These are phyloP conservation scores for Salvia miltiorrhiza DNA, from an alignment of 257 asterid genomes.

Conservation along the genomic window DNA sequence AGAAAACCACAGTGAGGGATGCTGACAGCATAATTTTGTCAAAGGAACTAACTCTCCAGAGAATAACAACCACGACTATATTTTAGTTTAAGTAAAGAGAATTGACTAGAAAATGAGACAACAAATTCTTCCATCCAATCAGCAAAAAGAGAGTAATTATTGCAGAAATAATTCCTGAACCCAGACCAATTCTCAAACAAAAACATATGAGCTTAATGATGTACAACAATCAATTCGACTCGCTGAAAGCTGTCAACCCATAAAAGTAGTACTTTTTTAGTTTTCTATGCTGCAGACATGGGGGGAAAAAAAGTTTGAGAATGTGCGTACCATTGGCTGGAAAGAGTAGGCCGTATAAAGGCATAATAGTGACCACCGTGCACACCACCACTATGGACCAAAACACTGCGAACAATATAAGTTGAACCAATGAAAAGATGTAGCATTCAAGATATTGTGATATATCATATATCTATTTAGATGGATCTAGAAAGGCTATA, in stretches of 20 bases:
- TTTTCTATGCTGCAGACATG: constrained; percentile 3
- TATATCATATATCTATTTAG: constrained; percentile 2
- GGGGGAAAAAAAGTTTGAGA: constrained; percentile 13
- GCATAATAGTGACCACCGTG: constrained; percentile 53
- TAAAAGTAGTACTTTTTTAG: neutral
- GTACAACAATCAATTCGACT: constrained; percentile 3
- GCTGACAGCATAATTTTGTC: neutral
- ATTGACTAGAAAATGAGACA: constrained; percentile 6
- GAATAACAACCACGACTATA: constrained; percentile 1
- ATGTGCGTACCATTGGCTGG: constrained; percentile 42
- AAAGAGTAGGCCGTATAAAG: constrained; percentile 44
- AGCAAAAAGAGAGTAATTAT: constrained; percentile 2
- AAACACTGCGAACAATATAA: constrained; percentile 37
- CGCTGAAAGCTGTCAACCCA: constrained; percentile 13
- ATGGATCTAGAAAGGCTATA: constrained; percentile 2
- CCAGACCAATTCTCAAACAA: neutral
- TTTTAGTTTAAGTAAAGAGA: neutral
- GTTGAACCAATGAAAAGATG: constrained; percentile 1
- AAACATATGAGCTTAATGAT: neutral
- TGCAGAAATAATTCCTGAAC: constrained; percentile 11
- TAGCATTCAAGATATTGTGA: constrained; percentile 11
- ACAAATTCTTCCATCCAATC: neutral
- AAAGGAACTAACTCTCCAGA: neutral
- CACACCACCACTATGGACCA: constrained; percentile 61
- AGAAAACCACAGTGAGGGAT: constrained; percentile 2